Evolutionary conservation across 2,329 filamentous ascomycete species (phyloP).

Genomic region (Fusarium avenaceum): DNA sequence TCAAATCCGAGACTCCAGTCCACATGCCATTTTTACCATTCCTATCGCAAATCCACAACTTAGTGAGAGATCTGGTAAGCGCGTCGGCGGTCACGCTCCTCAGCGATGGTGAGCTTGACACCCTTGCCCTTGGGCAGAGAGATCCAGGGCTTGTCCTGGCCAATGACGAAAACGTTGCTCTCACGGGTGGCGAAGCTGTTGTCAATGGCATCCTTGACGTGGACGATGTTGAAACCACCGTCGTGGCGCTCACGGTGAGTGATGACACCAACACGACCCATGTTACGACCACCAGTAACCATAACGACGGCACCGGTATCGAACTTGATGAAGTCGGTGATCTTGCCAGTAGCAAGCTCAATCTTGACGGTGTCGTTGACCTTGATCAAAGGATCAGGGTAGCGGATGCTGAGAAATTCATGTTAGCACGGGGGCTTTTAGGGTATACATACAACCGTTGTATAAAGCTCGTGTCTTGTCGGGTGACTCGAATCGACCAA

Average conservation of each 20-base stretch:
- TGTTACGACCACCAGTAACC: constrained; percentile 99
- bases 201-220: constrained; percentile 99
- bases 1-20: constrained; percentile 59
- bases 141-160: constrained; percentile 98
- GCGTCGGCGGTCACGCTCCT: constrained; percentile 98
- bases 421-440: constrained; percentile 57
- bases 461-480: constrained; percentile 56
- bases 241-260: constrained; percentile 99
- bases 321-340: constrained; percentile 97
- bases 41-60: constrained; percentile 50
- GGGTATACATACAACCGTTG: constrained; percentile 68
- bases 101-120: constrained; percentile 99
- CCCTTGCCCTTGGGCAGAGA: constrained; percentile 99
- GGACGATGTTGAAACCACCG: constrained; percentile 99
- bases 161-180: constrained; percentile 99
- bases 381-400: constrained; percentile 98
- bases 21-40: constrained; percentile 54
- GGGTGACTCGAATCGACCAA: constrained; percentile 75
- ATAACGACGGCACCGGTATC: constrained; percentile 98
- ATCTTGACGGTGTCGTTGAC: constrained; percentile 99
- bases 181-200: constrained; percentile 99
- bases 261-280: constrained; percentile 99
- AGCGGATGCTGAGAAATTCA: constrained; percentile 82
- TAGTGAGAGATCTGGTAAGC: constrained; percentile 70
- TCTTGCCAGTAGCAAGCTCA: constrained; percentile 96